Evolutionary conservation across 768 basidiomycete genomes (phyloP).

Genomic region (Sistotremastrum niveocremeum): DNA sequence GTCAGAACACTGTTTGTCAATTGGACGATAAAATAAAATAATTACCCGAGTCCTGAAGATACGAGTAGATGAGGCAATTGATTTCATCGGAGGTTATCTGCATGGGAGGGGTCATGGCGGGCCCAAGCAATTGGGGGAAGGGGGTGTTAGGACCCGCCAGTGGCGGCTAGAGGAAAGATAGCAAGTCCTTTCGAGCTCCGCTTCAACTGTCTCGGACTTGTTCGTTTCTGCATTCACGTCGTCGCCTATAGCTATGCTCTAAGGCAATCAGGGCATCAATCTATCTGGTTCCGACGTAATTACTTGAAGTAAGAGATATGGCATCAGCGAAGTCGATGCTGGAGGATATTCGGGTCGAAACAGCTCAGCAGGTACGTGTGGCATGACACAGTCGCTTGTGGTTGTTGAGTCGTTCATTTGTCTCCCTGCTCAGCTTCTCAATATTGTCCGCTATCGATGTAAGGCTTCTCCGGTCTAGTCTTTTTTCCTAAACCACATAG

Average conservation of each 20-base stretch:
- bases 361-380: conserved; percentile 2
- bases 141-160: no score
- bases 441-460: conserved; percentile 28
- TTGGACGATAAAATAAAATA: conserved; percentile 1
- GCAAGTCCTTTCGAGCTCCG: no score
- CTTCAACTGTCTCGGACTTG: no score
- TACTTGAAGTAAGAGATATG: no score
- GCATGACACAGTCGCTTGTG: background rate
- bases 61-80: conserved; percentile 75
- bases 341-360: conserved; percentile 1
- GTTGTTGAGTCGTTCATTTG: background rate
- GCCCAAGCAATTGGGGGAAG: background rate
- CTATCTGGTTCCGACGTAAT: no score
- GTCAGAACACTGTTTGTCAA: conserved; percentile 3
- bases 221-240: no score
- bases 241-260: no score
- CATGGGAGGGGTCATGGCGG: conserved; percentile 33
- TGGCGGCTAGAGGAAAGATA: no score
- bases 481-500: background rate
- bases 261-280: no score
- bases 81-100: conserved; percentile 70
- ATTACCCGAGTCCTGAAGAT: conserved; percentile 70
- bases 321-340: conserved; percentile 1
- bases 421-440: conserved; percentile 25
- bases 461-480: conserved; percentile 3